These are phyloP conservation scores for Taiwanofungus camphoratus DNA, from an alignment of 1,284 basidiomycete genomes.

Conservation along the genomic window DNA sequence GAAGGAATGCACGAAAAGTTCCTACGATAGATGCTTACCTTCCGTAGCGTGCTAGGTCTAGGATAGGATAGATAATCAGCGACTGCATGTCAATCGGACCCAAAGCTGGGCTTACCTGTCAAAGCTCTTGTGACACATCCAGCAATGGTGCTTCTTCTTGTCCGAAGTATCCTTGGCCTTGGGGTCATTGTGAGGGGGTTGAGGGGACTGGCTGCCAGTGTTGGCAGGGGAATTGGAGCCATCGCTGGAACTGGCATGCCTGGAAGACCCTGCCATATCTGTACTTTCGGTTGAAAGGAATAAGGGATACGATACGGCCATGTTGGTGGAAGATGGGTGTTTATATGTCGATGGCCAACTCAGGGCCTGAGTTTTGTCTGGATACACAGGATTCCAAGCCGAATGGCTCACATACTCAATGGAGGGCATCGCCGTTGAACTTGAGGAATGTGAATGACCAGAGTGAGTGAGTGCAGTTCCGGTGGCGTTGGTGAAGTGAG, in stretches of 20 bases:
- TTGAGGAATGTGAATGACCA: constrained; percentile 19
- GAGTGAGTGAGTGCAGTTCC: constrained; percentile 11
- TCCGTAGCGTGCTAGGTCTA: constrained; percentile 60
- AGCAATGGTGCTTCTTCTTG: constrained; percentile 69
- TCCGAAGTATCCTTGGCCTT: constrained; percentile 8
- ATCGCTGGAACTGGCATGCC: not conserved
- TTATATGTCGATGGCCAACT: constrained; percentile 4
- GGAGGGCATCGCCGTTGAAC: constrained; percentile 11
- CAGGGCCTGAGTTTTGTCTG: constrained; percentile 15
- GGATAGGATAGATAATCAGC: constrained; percentile 8
- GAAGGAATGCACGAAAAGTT: too few relatives aligned
- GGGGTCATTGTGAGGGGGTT: constrained; percentile 12
- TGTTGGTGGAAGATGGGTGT: constrained; percentile 10
- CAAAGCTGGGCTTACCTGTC: constrained; percentile 39
- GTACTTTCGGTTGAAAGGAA: not conserved
- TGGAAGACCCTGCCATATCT: not conserved
- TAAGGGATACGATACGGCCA: constrained; percentile 16
- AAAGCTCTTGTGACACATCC: constrained; percentile 79
- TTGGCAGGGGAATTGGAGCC: too few relatives aligned
- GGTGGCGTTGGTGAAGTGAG: constrained; percentile 14
- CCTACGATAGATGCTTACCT: too few relatives aligned
- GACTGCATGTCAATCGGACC: not conserved
- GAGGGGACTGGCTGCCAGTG: constrained; percentile 3
- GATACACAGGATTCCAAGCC: constrained; percentile 7
- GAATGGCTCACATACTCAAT: constrained; percentile 11